phyloP scores from a whole-genome alignment of 805 yeast genomes.

The Spathaspora hagerdaliae region DNA sequence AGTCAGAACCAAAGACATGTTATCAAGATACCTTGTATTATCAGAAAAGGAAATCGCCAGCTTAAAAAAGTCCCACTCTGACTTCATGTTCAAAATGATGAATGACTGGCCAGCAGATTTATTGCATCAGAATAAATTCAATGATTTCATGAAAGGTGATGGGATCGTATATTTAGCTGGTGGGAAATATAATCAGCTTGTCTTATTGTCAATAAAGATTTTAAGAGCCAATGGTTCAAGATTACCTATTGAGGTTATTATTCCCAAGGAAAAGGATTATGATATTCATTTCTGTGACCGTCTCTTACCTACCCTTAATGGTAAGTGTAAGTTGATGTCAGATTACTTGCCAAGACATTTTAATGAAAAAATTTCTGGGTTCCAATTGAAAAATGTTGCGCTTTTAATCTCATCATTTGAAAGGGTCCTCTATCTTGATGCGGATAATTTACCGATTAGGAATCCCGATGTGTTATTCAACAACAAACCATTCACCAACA shows the following conservation, averaged over 20 bases:
- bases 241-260: conserved; percentile 35
- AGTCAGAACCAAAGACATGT: conserved; percentile 22
- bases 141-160: conserved; percentile 30
- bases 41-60: conserved; percentile 14
- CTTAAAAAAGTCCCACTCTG: conserved; percentile 18
- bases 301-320: conserved; percentile 30
- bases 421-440: conserved; percentile 33
- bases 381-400: conserved; percentile 35
- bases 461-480: conserved; percentile 34
- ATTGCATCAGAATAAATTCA: conserved; percentile 15
- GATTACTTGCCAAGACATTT: conserved; percentile 31
- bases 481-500: conserved; percentile 27
- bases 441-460: conserved; percentile 33
- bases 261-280: conserved; percentile 28
- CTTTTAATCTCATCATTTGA: conserved; percentile 34
- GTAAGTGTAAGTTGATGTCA: conserved; percentile 43
- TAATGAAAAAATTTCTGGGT: conserved; percentile 21
- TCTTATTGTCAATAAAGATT: conserved; percentile 28
- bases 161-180: conserved; percentile 41
- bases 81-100: conserved; percentile 19
- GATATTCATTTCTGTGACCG: conserved; percentile 30
- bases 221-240: conserved; percentile 29
- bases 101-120: conserved; percentile 18
- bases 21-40: conserved; percentile 18
- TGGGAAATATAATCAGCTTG: conserved; percentile 30